A percentile compares a stretch with the other conserved stretches of the same genome.
These are phyloP conservation scores for Achaetomiella virescens DNA, from an alignment of 495 filamentous ascomycete species.

Conservation along the genomic window DNA sequence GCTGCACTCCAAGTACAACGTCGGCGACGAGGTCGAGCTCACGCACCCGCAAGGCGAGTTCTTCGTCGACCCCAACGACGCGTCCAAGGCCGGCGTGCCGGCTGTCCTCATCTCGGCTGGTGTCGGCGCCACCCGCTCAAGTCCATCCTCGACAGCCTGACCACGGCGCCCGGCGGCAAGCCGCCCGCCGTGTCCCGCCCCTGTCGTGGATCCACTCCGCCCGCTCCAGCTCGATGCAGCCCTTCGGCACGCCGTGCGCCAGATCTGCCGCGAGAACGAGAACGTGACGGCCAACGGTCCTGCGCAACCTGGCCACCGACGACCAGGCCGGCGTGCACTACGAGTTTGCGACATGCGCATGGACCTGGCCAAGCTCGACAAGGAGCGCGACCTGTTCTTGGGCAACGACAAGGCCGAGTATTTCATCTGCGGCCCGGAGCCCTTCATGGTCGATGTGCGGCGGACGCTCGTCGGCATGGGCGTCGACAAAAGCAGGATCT, in stretches of 20 bases:
- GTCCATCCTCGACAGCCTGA: conserved; percentile 54
- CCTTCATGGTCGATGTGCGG: conserved; percentile 58
- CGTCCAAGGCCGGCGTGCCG: conserved; percentile 39
- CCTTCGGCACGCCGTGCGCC: conserved; percentile 50
- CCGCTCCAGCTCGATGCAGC: conserved; percentile 41
- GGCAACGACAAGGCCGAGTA: conserved; percentile 50
- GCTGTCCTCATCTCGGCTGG: conserved; percentile 64
- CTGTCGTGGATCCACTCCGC: conserved; percentile 64
- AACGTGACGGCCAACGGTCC: conserved; percentile 38
- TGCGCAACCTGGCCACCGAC: conserved; percentile 30
- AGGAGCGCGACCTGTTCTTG: conserved; percentile 48
- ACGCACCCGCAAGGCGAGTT: conserved; percentile 69
- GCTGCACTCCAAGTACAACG: conserved; percentile 53
- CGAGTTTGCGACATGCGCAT: conserved; percentile 47
- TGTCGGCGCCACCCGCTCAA: conserved; percentile 61
- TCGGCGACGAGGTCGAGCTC: conserved; percentile 57
- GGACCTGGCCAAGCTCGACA: conserved; percentile 46
- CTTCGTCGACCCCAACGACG: conserved; percentile 41
- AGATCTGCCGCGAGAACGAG: conserved; percentile 39
- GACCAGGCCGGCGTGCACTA: conserved; percentile 53
- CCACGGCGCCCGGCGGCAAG: neutral
- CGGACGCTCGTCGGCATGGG: conserved; percentile 43
- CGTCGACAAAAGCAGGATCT: conserved; percentile 48
- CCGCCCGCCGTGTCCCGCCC: conserved; percentile 35
- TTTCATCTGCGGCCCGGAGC: conserved; percentile 60